Evolutionary conservation across 73 alveolate genomes (phyloP).

Genomic region (Effrenium voratum): DNA sequence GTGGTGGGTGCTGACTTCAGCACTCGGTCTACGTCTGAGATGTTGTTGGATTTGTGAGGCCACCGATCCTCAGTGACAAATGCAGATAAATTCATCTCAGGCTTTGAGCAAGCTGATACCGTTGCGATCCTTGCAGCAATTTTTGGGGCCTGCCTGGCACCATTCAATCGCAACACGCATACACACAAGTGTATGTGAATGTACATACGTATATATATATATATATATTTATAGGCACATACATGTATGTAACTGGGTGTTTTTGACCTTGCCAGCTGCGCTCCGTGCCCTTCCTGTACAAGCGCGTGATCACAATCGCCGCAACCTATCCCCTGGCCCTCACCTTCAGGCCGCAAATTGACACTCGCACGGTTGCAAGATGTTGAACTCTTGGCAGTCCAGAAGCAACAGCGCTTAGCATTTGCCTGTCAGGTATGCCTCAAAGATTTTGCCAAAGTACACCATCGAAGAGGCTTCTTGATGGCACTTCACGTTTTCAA

Average conservation of each 20-base stretch:
- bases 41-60: too few species aligned
- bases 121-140: conserved; percentile 72
- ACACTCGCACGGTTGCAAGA: not conserved
- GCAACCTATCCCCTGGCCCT: conserved; percentile 78
- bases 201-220: too few species aligned
- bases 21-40: conserved; percentile 29
- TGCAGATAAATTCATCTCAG: not conserved
- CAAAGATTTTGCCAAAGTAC: conserved; percentile 90
- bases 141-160: conserved; percentile 3
- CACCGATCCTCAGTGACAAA: too few species aligned
- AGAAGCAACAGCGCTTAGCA: not conserved
- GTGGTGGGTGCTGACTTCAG: conserved; percentile 38
- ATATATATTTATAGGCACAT: too few species aligned
- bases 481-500: not conserved
- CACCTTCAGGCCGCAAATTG: conserved; percentile 41
- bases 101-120: conserved; percentile 42
- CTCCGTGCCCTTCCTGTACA: conserved; percentile 66
- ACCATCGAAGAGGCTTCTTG: conserved; percentile 61
- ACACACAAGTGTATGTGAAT: too few species aligned
- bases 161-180: too few species aligned
- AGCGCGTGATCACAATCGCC: conserved; percentile 84
- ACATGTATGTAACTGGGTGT: too few species aligned
- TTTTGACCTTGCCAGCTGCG: conserved; percentile 79
- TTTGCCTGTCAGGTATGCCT: conserved; percentile 42
- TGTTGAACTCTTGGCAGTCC: not conserved